phyloP scores from a whole-genome alignment of 2,329 filamentous ascomycete genomes.

The Alternaria burnsii region DNA sequence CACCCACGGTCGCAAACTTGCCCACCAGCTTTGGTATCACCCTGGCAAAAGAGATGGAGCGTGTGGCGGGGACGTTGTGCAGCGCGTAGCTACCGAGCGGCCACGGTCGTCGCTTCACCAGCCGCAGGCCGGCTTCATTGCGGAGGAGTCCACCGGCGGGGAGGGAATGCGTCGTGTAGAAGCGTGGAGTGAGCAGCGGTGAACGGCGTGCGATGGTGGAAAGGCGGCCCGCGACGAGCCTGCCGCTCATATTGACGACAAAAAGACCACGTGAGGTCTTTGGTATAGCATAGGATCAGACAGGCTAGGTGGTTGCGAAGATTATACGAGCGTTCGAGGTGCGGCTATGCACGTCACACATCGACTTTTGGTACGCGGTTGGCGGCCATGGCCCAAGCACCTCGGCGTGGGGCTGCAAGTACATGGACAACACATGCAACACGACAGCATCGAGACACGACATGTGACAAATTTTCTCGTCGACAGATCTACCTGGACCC shows the following conservation, averaged over 20 bases:
- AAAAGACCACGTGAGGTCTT: conserved; percentile 16
- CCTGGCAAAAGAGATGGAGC: conserved; percentile 72
- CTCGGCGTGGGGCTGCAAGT: conserved; percentile 19
- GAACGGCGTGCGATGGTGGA: conserved; percentile 71
- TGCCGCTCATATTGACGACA: conserved; percentile 68
- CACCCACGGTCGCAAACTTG: conserved; percentile 87
- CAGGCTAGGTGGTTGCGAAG: conserved; percentile 8
- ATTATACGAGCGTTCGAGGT: conserved; percentile 11
- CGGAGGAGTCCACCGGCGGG: conserved; percentile 51
- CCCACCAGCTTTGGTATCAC: conserved; percentile 85
- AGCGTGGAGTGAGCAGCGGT: conserved; percentile 67
- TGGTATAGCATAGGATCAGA: conserved; percentile 28
- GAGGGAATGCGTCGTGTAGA: conserved; percentile 44
- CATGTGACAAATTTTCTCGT: background rate
- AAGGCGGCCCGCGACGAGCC: conserved; percentile 78
- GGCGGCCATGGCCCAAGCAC: conserved; percentile 13
- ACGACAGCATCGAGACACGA: conserved; percentile 5
- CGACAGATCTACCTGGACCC: background rate
- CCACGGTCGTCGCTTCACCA: conserved; percentile 69
- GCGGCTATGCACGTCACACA: conserved; percentile 28
- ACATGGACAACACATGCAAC: conserved; percentile 8
- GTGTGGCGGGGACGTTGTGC: conserved; percentile 76
- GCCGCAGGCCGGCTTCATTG: conserved; percentile 45
- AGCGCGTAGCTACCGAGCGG: conserved; percentile 80
- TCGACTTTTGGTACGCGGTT: conserved; percentile 19